phyloP scores from a whole-genome alignment of 306 rosid species.

The Rosa lucieae region DNA sequence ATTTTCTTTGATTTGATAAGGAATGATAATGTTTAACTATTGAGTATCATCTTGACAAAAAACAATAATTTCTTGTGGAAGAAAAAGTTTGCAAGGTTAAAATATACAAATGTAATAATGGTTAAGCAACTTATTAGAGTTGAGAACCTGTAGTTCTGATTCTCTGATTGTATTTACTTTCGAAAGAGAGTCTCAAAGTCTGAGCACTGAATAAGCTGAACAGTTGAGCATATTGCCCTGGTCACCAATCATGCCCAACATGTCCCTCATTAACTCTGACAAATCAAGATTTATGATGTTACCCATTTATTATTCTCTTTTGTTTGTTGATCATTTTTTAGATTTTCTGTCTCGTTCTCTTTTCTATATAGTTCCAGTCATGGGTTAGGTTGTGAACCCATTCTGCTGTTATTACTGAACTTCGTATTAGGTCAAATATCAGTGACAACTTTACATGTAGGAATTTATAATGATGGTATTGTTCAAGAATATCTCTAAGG shows the following conservation, averaged over 20 bases:
- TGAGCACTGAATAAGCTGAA: neutral
- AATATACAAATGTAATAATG: too few relatives aligned
- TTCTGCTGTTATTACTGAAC: neutral
- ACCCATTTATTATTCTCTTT: neutral
- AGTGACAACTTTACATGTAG: neutral
- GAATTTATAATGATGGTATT: neutral
- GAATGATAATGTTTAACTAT: neutral
- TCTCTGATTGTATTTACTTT: too few relatives aligned
- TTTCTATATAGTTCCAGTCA: neutral
- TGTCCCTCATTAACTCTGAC: neutral
- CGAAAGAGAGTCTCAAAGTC: neutral
- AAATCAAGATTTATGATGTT: neutral
- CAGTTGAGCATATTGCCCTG: too few relatives aligned
- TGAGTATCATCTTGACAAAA: neutral
- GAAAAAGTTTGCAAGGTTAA: neutral
- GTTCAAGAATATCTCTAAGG: neutral
- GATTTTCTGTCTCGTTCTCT: neutral
- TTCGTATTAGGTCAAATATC: neutral
- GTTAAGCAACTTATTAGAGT: neutral
- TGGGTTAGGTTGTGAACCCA: neutral
- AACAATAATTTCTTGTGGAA: too few relatives aligned
- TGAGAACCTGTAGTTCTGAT: neutral
- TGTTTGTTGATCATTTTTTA: neutral
- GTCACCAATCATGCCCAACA: too few relatives aligned
- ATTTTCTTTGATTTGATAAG: too few relatives aligned